These are phyloP conservation scores for Saksenaea vasiformis DNA, from an alignment of 371 early-diverging fungal species.

Conservation along the genomic window DNA sequence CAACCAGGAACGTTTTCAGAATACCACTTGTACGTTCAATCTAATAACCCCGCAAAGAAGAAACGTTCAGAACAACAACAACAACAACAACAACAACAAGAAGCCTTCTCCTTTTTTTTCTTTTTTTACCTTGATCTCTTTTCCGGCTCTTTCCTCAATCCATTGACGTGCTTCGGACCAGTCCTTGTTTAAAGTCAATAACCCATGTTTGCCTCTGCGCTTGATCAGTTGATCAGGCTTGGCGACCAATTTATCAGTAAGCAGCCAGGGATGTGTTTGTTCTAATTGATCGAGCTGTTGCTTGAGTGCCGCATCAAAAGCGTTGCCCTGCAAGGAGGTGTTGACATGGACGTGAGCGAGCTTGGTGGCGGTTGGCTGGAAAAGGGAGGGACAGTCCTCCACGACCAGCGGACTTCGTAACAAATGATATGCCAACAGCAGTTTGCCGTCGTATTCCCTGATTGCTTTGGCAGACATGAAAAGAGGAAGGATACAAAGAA, in stretches of 20 bases:
- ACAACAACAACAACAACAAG: neutral
- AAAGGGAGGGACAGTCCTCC: conserved; percentile 47
- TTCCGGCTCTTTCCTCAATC: conserved; percentile 84
- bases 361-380: conserved; percentile 69
- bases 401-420: conserved; percentile 62
- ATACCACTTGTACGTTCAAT: conserved; percentile 81
- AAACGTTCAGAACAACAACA: neutral
- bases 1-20: conserved; percentile 90
- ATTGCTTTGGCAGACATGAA: conserved; percentile 93
- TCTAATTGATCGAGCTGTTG: conserved; percentile 67
- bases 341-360: conserved; percentile 78
- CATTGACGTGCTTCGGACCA: conserved; percentile 84
- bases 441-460: conserved; percentile 95
- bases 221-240: conserved; percentile 97
- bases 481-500: neutral
- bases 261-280: conserved; percentile 80
- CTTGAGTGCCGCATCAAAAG: conserved; percentile 58
- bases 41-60: conserved; percentile 27
- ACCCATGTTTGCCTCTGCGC: conserved; percentile 92
- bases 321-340: conserved; percentile 48
- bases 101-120: neutral
- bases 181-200: conserved; percentile 83
- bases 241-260: conserved; percentile 79
- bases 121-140: conserved; percentile 66
- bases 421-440: conserved; percentile 84